These are phyloP conservation scores for Raddia guianensis DNA, from an alignment of 176 grass and related monocot species.

Conservation along the genomic window DNA sequence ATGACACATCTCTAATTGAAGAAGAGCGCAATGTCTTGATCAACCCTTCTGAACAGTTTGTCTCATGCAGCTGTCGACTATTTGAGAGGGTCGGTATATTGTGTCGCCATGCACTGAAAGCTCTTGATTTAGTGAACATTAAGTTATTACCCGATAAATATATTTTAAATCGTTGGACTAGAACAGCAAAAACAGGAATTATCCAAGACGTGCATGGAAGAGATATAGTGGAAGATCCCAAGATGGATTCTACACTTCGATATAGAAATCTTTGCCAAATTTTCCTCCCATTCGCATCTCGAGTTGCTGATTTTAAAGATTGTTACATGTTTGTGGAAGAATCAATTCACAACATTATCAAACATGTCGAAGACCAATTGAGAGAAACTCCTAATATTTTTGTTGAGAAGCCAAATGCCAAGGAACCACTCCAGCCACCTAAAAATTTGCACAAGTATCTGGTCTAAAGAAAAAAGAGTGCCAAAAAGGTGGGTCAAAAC, in stretches of 20 bases:
- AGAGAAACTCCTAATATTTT: not conserved
- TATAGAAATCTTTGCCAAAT: not conserved
- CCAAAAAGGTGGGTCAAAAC: not conserved
- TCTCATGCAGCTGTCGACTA: slow-evolving; percentile 37
- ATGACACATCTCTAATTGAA: not conserved
- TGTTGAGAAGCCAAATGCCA: not conserved
- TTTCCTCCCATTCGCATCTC: not conserved
- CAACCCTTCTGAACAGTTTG: slow-evolving; percentile 28
- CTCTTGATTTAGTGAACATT: slow-evolving; percentile 48
- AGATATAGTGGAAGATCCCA: not conserved
- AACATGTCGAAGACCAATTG: not conserved
- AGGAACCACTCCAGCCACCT: not conserved
- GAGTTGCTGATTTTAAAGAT: not conserved
- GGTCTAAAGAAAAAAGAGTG: not conserved
- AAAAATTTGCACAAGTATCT: not conserved
- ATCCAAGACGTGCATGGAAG: slow-evolving; percentile 5
- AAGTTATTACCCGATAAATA: not conserved
- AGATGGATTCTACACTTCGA: not conserved
- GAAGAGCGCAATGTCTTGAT: slow-evolving; percentile 29
- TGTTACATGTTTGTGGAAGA: not conserved
- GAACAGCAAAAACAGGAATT: not conserved
- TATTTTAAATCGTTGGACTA: not conserved
- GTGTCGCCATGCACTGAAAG: slow-evolving; percentile 42
- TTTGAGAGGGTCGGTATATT: slow-evolving; percentile 44
- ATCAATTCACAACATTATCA: not conserved